Conservation (phyloP, 1,284 basidiomycete species). For the Ustilago crameri region DNA sequence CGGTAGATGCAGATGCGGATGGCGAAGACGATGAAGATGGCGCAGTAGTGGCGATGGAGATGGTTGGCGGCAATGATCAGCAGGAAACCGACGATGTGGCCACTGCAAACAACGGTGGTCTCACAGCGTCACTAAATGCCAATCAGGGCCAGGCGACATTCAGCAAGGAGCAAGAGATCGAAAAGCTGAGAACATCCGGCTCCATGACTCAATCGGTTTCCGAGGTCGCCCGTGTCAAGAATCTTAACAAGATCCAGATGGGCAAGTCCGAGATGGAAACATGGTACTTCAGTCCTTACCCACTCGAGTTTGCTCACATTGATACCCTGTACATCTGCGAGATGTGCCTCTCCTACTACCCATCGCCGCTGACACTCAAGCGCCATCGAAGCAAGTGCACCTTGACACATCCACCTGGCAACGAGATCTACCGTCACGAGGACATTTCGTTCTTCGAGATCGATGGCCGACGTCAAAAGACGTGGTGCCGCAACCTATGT, state of each 20-base stretch:
- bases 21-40: slow-evolving; percentile 69
- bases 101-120: slow-evolving; percentile 63
- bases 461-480: slow-evolving; percentile 92
- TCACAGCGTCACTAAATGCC: slow-evolving; percentile 71
- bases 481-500: slow-evolving; percentile 97
- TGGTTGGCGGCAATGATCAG: slow-evolving; percentile 66
- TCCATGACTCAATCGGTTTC: slow-evolving; percentile 99
- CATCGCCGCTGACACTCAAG: slow-evolving; percentile 49
- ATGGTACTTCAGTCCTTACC: slow-evolving; percentile 99
- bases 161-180: slow-evolving; percentile 96
- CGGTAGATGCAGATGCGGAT: slow-evolving; percentile 70
- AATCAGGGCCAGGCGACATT: slow-evolving; percentile 71
- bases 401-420: slow-evolving; percentile 94
- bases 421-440: slow-evolving; percentile 97
- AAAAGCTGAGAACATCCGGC: slow-evolving; percentile 94
- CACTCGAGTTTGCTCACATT: slow-evolving; percentile 94
- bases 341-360: slow-evolving; percentile 76
- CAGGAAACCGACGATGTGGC: slow-evolving; percentile 54
- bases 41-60: slow-evolving; percentile 70
- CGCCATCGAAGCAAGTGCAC: slow-evolving; percentile 91
- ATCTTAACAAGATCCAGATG: slow-evolving; percentile 95
- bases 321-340: slow-evolving; percentile 97
- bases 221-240: slow-evolving; percentile 97
- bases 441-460: slow-evolving; percentile 98
- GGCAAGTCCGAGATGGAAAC: slow-evolving; percentile 95